Evolutionary conservation across 176 grass and related monocot species (phyloP).

Genomic region (Otatea glauca): DNA sequence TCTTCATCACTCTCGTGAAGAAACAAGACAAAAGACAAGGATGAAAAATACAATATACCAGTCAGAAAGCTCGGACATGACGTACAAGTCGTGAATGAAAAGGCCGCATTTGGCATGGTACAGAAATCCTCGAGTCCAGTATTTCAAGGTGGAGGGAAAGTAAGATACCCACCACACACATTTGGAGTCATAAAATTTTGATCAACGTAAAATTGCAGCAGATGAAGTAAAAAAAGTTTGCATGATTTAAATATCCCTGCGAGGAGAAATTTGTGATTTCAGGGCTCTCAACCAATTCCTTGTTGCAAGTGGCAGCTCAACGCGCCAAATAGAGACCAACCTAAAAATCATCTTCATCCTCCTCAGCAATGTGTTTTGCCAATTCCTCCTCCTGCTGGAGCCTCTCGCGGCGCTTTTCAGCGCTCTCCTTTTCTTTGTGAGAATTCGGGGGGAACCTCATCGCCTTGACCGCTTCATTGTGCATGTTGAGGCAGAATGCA

Average conservation of each 20-base stretch:
- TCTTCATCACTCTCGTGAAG: neutral
- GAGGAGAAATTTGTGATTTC: neutral
- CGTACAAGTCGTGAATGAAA: neutral
- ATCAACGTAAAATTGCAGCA: constrained; percentile 27
- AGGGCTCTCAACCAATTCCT: neutral
- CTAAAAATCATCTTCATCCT: constrained; percentile 89
- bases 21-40: neutral
- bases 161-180: neutral
- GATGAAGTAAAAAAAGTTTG: constrained; percentile 9
- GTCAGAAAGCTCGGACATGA: no score
- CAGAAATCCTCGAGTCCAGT: constrained; percentile 4
- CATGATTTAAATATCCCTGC: neutral
- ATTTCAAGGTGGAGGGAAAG: neutral
- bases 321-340: neutral
- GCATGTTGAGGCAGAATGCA: constrained; percentile 93
- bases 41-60: neutral
- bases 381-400: constrained; percentile 89
- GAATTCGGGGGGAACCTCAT: constrained; percentile 84
- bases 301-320: neutral
- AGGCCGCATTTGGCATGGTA: neutral
- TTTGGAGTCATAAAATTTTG: constrained; percentile 19
- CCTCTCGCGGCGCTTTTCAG: constrained; percentile 81
- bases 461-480: constrained; percentile 85
- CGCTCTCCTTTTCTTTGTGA: constrained; percentile 88
- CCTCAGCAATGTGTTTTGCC: constrained; percentile 86